Evolutionary conservation across 2,329 filamentous ascomycete genomes (phyloP).

Genomic region (Trichoderma oligosporum): DNA sequence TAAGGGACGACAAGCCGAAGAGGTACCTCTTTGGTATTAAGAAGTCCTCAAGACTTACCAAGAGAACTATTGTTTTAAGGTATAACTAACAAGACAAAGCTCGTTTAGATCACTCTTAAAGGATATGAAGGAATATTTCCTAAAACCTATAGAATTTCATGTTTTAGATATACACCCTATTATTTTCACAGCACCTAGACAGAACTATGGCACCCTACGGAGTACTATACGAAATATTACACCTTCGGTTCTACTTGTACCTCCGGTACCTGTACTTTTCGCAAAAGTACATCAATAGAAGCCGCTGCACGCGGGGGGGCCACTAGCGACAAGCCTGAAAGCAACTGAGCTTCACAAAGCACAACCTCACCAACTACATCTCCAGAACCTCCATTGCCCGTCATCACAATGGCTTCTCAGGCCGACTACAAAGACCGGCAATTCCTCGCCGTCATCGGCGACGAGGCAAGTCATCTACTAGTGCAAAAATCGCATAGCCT

Average conservation of each 20-base stretch:
- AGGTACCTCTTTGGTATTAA: not conserved
- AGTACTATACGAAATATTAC: no score
- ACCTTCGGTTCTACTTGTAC: constrained; percentile 13
- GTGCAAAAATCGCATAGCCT: not conserved
- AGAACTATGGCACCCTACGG: no score
- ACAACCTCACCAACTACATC: constrained; percentile 2
- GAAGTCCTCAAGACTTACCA: not conserved
- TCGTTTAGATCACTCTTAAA: no score
- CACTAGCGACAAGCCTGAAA: not conserved
- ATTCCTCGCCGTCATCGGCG: constrained; percentile 95
- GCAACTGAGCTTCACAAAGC: constrained; percentile 18
- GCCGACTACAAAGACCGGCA: constrained; percentile 77
- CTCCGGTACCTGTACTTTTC: not conserved
- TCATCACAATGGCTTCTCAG: constrained; percentile 45
- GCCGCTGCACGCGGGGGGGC: constrained; percentile 4
- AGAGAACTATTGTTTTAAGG: no score
- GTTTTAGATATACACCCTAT: no score
- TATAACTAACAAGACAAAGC: no score
- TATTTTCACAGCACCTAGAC: no score
- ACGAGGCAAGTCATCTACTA: constrained; percentile 63
- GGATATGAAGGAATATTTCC: no score
- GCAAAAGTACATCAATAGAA: not conserved
- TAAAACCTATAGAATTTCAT: no score
- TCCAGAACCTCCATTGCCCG: constrained; percentile 1
- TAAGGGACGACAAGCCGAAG: not conserved